Conservation (phyloP, 2,329 filamentous ascomycete species). For the Neobulgaria alba region DNA sequence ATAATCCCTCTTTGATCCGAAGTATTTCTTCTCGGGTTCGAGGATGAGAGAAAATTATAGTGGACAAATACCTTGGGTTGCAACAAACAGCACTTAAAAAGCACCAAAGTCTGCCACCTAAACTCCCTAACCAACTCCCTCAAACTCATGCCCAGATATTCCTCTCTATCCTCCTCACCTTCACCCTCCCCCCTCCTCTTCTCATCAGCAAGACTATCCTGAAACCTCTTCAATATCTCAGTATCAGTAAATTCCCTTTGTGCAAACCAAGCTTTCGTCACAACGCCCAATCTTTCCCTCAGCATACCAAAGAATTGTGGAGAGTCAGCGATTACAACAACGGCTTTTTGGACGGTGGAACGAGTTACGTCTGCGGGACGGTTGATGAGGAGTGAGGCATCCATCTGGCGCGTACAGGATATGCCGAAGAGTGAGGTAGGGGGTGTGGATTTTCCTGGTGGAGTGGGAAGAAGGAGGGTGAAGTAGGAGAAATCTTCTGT, state of each 20-base stretch:
- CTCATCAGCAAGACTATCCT: constrained; percentile 73
- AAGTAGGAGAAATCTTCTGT: constrained; percentile 99
- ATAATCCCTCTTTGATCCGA: too few species aligned
- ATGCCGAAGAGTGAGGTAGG: constrained; percentile 90
- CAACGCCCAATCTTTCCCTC: constrained; percentile 79
- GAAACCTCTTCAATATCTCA: constrained; percentile 84
- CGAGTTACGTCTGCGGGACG: constrained; percentile 86
- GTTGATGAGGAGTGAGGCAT: constrained; percentile 66
- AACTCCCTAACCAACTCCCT: constrained; percentile 91
- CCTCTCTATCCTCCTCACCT: constrained; percentile 65
- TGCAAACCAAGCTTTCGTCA: constrained; percentile 93
- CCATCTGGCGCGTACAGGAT: constrained; percentile 86
- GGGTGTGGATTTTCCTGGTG: constrained; percentile 35
- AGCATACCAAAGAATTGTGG: constrained; percentile 87
- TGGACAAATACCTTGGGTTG: constrained; percentile 75
- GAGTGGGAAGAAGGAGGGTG: constrained; percentile 65
- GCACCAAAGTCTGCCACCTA: constrained; percentile 84
- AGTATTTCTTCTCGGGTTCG: too few species aligned
- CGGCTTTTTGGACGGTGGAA: constrained; percentile 94
- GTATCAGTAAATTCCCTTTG: constrained; percentile 87
- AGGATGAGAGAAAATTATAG: too few species aligned
- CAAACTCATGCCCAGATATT: constrained; percentile 81
- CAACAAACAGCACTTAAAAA: constrained; percentile 87
- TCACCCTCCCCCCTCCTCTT: constrained; percentile 53
- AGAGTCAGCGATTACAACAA: constrained; percentile 88